Base-by-base conservation (phyloP, 2,329 filamentous ascomycete species). In the Sarocladium brachiariae region DNA sequence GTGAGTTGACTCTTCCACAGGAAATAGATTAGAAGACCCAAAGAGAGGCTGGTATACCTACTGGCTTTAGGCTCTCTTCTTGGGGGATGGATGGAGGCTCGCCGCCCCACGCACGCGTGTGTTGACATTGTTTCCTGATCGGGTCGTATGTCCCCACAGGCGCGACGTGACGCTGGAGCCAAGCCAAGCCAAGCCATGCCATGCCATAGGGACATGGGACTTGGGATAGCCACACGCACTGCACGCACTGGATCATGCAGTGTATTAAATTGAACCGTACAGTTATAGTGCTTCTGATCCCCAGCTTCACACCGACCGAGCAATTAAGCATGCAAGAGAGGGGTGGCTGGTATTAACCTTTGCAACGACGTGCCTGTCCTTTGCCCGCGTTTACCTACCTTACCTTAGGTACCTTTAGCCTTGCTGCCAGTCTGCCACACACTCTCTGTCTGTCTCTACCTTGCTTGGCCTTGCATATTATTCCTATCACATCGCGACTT, bases 41-140 rank as follows among this genome's bases (percentile, higher is more conserved):
- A n/a, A 21, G 37, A 21, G 8, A 13, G n/a, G n/a, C n/a, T n/a
- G n/a, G n/a, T n/a, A n/a, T n/a, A n/a, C n/a, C n/a, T n/a, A n/a
- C n/a, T n/a, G n/a, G n/a, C n/a, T n/a, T n/a, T n/a, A n/a, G n/a
- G n/a, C n/a, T n/a, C n/a, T n/a, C n/a, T n/a, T n/a, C n/a, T n/a
- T 25, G 45, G 23, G 30, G 13, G 33, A 13, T 35, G 33, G 33
- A 35, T 35, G 21, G 6, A 18, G 16, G 35, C 4, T 39, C 35
- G 35, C 25, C 18, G 16, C n/a, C 38, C 24, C 50, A 52, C 52
- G 57, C 51, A 59, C 58, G 56, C 61, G 63, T 62, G 63, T 65
- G 62, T 65, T 64, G 59, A 65, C 60, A 62, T 61, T 53, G 57
- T 63, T 66, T 62, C 63, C 62, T 56, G 49, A 63, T 65, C 57